Percentiles rank a stretch among this genome's conserved stretches.
Conservation (phyloP, 305 asterid species). For the Fraxinus velutina region DNA sequence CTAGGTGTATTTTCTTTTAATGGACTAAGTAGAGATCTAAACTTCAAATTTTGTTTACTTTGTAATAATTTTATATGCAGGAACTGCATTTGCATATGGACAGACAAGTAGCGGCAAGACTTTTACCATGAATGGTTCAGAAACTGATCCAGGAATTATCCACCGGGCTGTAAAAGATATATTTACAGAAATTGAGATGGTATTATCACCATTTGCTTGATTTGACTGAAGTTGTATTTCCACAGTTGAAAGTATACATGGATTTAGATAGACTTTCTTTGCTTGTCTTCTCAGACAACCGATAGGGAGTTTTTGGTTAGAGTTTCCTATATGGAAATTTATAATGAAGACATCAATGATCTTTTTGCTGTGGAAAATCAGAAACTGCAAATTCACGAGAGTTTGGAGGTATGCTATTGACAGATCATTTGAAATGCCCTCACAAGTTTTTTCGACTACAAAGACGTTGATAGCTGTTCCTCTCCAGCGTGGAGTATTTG, state of each 20-base stretch:
- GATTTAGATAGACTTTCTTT: slow-evolving; percentile 20
- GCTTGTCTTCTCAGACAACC: slow-evolving; percentile 42
- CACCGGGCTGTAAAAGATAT: slow-evolving; percentile 76
- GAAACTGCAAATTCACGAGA: slow-evolving; percentile 92
- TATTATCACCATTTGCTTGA: slow-evolving; percentile 20
- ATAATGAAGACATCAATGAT: slow-evolving; percentile 90
- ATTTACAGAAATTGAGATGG: slow-evolving; percentile 65
- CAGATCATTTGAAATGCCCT: slow-evolving; percentile 3
- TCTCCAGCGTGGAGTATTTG: slow-evolving; percentile 90
- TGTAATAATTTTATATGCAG: slow-evolving; percentile 36
- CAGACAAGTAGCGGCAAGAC: slow-evolving; percentile 99
- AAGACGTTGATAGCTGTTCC: slow-evolving; percentile 20
- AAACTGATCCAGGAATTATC: slow-evolving; percentile 83
- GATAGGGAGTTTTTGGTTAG: slow-evolving; percentile 87
- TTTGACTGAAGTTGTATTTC: not conserved
- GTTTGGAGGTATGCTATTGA: slow-evolving; percentile 69
- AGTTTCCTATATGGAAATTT: slow-evolving; percentile 96
- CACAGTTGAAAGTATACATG: slow-evolving; percentile 1
- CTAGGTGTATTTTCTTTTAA: not conserved
- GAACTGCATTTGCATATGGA: slow-evolving; percentile 97
- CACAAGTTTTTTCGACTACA: slow-evolving; percentile 7
- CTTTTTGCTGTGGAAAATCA: slow-evolving; percentile 86
- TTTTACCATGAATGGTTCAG: slow-evolving; percentile 91
- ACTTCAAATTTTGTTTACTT: not conserved
- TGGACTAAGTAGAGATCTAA: not conserved